Conservation (phyloP, 169 alveolate genomes). For the Eimeria falciformis region DNA sequence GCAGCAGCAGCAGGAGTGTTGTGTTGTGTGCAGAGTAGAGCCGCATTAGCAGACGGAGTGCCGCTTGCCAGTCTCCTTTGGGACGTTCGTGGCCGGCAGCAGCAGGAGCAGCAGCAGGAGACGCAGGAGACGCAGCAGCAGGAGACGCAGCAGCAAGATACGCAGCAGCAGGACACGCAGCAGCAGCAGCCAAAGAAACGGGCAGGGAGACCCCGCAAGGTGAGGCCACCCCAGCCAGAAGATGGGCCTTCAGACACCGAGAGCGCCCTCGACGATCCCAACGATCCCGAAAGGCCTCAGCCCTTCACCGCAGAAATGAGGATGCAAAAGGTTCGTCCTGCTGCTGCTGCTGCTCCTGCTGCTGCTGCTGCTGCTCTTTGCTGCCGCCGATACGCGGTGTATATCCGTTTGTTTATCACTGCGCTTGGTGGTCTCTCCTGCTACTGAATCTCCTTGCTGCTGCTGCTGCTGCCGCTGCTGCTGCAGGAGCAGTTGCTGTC, state of each 20-base stretch:
- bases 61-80: background rate
- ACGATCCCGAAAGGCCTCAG: slow-evolving; percentile 65
- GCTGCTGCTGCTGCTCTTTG: slow-evolving; percentile 13
- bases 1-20: no score
- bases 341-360: slow-evolving; percentile 79
- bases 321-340: slow-evolving; percentile 78
- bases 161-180: background rate
- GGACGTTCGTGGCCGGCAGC: background rate
- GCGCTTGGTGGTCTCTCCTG: slow-evolving; percentile 89
- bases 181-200: slow-evolving; percentile 11
- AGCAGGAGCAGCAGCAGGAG: background rate
- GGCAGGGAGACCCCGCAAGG: slow-evolving; percentile 42
- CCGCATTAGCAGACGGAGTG: background rate
- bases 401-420: slow-evolving; percentile 87
- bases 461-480: slow-evolving; percentile 4
- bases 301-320: slow-evolving; percentile 43
- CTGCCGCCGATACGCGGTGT: background rate
- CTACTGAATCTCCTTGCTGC: slow-evolving; percentile 30
- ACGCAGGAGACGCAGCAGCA: background rate
- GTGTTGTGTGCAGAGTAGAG: background rate
- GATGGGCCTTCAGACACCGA: background rate
- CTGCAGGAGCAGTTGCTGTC: slow-evolving; percentile 82
- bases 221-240: background rate
- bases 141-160: background rate
- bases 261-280: slow-evolving; percentile 80